A percentile compares a stretch with the other conserved stretches of the same genome.
Conservation (phyloP, 805 yeast genomes). For the Wickerhamomyces canadensis region DNA sequence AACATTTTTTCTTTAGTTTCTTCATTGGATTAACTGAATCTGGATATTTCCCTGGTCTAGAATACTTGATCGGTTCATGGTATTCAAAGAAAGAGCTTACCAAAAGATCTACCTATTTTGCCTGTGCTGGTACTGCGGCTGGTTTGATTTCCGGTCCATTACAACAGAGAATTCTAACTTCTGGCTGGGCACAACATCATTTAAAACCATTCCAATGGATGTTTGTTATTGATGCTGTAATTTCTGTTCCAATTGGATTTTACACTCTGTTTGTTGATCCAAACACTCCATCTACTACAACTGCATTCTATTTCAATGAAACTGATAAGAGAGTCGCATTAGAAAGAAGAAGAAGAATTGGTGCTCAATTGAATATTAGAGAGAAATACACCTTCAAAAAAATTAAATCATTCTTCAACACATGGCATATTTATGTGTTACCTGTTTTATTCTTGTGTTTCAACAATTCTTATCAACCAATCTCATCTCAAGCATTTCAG, state of each 20-base stretch:
- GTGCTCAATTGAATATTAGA: constrained; percentile 38
- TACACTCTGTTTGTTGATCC: constrained; percentile 37
- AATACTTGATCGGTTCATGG: constrained; percentile 24
- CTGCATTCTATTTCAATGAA: constrained; percentile 31
- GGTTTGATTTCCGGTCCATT: constrained; percentile 32
- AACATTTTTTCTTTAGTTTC: too few species aligned
- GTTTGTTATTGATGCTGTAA: constrained; percentile 37
- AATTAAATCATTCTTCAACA: constrained; percentile 35
- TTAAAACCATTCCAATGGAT: constrained; percentile 35
- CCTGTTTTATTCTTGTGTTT: constrained; percentile 26
- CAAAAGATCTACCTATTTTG: constrained; percentile 26
- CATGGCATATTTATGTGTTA: constrained; percentile 46
- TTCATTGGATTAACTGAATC: constrained; percentile 36
- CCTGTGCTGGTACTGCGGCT: constrained; percentile 26
- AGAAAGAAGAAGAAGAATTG: constrained; percentile 38
- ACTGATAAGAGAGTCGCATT: constrained; percentile 39
- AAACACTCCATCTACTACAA: constrained; percentile 36
- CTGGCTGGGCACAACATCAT: constrained; percentile 12
- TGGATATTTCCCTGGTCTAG: constrained; percentile 33
- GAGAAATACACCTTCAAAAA: constrained; percentile 35
- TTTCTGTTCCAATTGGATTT: constrained; percentile 36
- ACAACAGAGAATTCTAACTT: constrained; percentile 25
- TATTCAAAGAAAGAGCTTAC: constrained; percentile 26
- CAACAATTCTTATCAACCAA: constrained; percentile 23
- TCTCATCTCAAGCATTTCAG: constrained; percentile 37